A percentile compares a stretch with the other conserved stretches of the same genome.
Evolutionary conservation across 1,284 basidiomycete genomes (phyloP).

Genomic region (Cutaneotrichosporon sp.): DNA sequence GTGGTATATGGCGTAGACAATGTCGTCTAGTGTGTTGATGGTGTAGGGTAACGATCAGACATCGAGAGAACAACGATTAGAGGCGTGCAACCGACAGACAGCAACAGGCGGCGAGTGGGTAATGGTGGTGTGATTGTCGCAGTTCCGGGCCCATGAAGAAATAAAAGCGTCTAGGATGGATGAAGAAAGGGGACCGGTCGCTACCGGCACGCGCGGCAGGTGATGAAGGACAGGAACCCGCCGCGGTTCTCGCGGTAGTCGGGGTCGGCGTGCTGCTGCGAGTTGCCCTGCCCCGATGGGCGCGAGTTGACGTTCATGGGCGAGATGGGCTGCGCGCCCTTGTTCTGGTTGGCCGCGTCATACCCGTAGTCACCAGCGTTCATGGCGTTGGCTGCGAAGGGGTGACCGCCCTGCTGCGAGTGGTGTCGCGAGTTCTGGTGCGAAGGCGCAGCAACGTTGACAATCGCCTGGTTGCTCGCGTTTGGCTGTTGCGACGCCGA

Average conservation of each 20-base stretch:
- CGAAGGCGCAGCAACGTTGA: conserved; percentile 49
- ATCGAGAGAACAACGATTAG: conserved; percentile 17
- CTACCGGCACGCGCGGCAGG: conserved; percentile 50
- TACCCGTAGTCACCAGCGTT: conserved; percentile 29
- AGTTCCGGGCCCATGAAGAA: conserved; percentile 9
- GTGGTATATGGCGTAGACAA: conserved; percentile 1
- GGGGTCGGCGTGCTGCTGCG: conserved; percentile 45
- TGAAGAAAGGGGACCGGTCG: background rate
- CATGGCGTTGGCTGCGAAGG: conserved; percentile 42
- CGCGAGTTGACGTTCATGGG: conserved; percentile 48
- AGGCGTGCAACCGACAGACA: conserved; percentile 12
- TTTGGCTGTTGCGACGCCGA: conserved; percentile 49
- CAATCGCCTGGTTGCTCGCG: conserved; percentile 53
- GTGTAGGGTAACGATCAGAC: conserved; percentile 7
- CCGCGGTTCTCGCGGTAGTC: conserved; percentile 46
- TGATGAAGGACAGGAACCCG: conserved; percentile 47
- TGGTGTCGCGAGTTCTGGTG: conserved; percentile 48
- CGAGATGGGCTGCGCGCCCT: conserved; percentile 36
- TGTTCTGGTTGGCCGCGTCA: conserved; percentile 39
- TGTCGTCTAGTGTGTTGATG: conserved; percentile 7
- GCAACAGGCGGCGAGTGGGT: conserved; percentile 9
- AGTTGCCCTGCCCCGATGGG: conserved; percentile 33
- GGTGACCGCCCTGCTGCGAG: conserved; percentile 48
- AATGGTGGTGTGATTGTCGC: conserved; percentile 8
- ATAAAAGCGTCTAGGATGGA: background rate